phyloP scores from a whole-genome alignment of 768 basidiomycete genomes.

The Paxillus ammoniavirescens region DNA sequence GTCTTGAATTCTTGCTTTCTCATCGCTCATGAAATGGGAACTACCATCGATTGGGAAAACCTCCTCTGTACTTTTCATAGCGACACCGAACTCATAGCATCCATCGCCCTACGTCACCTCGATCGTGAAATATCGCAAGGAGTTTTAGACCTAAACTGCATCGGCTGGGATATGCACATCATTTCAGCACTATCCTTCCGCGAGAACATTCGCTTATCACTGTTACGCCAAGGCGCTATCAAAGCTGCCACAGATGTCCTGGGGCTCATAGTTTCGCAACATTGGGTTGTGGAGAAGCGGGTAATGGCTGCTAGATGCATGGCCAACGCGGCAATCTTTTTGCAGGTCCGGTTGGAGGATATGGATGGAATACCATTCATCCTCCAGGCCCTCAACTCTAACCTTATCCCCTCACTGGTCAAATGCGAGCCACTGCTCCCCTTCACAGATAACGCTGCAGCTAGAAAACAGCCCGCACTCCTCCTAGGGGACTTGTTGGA shows the following conservation, averaged over 20 bases:
- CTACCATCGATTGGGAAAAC: constrained; percentile 21
- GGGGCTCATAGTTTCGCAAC: constrained; percentile 10
- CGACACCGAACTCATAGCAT: constrained; percentile 18
- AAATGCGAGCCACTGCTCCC: constrained; percentile 21
- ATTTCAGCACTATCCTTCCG: constrained; percentile 20
- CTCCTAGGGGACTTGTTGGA: constrained; percentile 19
- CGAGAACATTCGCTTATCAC: constrained; percentile 13
- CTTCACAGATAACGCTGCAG: constrained; percentile 12
- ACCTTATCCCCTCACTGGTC: constrained; percentile 22
- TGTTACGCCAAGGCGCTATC: constrained; percentile 25
- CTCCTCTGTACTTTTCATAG: constrained; percentile 21
- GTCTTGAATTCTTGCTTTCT: constrained; percentile 28
- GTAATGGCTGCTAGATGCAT: constrained; percentile 22
- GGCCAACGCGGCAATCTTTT: constrained; percentile 16
- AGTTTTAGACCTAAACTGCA: constrained; percentile 20
- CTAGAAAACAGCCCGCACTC: constrained; percentile 1
- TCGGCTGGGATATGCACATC: constrained; percentile 31
- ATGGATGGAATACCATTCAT: constrained; percentile 27
- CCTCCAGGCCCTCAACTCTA: constrained; percentile 20
- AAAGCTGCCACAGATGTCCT: constrained; percentile 23
- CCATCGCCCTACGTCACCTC: constrained; percentile 23
- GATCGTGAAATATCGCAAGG: constrained; percentile 20
- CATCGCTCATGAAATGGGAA: constrained; percentile 20
- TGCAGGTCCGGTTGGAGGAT: constrained; percentile 20
- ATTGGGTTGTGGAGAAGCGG: constrained; percentile 10